Base-by-base conservation (phyloP, 2,329 filamentous ascomycete genomes). In the Diaporthe sp. region DNA sequence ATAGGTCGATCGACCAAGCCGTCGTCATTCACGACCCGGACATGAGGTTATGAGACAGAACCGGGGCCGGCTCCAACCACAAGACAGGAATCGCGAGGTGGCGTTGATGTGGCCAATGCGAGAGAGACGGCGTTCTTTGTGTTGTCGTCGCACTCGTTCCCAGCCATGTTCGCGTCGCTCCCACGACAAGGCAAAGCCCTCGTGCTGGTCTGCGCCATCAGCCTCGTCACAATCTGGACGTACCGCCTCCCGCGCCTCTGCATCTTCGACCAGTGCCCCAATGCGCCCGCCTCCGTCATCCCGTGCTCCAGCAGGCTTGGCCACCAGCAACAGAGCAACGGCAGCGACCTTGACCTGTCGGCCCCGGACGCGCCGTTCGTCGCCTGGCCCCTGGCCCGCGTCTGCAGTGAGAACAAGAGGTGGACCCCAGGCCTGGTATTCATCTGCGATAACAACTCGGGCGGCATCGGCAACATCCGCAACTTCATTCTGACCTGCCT, bases 401-500 rank as follows among this genome's bases (percentile, higher is more conserved):
- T 85, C 8, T 88, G 86, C 79, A 80, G 82, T 30, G 86, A 88
- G 75, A 81, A 84, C 2, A 78, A 73, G 1, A 61, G n/a, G n/a
- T 86, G 83, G 82, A 81, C 81, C 0, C 81, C 84, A 0, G 85
- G 85, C 2, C 76, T 88, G 35, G 81, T 87, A 15, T 88, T 85
- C 72, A 79, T 86, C 27, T 88, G 87, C 80, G 86, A 87, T 78
- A 87, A 88, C 78, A 88, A 88, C 77, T 85, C 85, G 4, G 87
- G 87, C 3, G 87, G 86, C 35, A 85, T 88, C 63, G 86, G 86
- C 27, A 88, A 88, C 73, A 87, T 88, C 47, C 81, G 86, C 70
- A 88, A 86, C 77, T 88, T 86, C 77, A 86, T 88, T 58, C 82
- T 88, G 70, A 88, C 86, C 12, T 88, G 86, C 72, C 74, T 88